Evolutionary conservation across 1,284 basidiomycete genomes (phyloP), one percentile per base, ranked within the genome.

Genomic region (Xerocomus minutiporus): DNA sequence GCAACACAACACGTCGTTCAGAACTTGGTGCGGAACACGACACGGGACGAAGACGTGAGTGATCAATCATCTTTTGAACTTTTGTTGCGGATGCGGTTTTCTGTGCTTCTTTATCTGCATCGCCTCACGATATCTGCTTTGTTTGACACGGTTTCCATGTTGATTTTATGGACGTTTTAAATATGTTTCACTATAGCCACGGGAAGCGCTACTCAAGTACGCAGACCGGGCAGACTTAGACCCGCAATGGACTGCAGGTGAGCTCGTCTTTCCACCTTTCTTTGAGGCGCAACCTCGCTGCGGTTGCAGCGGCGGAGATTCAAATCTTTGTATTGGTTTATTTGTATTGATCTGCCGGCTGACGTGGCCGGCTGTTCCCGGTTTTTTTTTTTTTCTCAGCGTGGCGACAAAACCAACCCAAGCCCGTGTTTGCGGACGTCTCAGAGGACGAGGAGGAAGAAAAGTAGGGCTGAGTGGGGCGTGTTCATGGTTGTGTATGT

Each of bases 1-100:
- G 96, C 93, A 5, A 97, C 91, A 44, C 93, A 97, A 61, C 91
- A 96, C 64, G 83, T 97, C 57, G 93, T 99, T 41, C 93, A 97
- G 72, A 89, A 91, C 62, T 74, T 99, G 67, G 93, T 94, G 51
- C 81, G 89, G 66, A 91, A 94, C 67, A 90, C 85, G 57, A 90
- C 88, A 41, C 75, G 91, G 63, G 91, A 91, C 73, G 86, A 95
- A 73, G 94, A 97, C 73, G 93, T 96, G 75, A 80, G 93, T 91
- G 54, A 38, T 63, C 59, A 15, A 28, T 56, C 51, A 13, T 50
- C 25, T 50, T 56, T 49, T 41, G 23, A 8, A 46, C 51, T 11
- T 9, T 25, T 47, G 26, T 47, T 12, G 15, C 8, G 26, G 40
- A 25, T 29, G 46, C 15, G 40, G 31, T n/a, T 48, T 45, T 42